A percentile compares a stretch with the other conserved stretches of the same genome.
Conservation (phyloP, 495 filamentous ascomycete genomes). For the Monascus purpureus region DNA sequence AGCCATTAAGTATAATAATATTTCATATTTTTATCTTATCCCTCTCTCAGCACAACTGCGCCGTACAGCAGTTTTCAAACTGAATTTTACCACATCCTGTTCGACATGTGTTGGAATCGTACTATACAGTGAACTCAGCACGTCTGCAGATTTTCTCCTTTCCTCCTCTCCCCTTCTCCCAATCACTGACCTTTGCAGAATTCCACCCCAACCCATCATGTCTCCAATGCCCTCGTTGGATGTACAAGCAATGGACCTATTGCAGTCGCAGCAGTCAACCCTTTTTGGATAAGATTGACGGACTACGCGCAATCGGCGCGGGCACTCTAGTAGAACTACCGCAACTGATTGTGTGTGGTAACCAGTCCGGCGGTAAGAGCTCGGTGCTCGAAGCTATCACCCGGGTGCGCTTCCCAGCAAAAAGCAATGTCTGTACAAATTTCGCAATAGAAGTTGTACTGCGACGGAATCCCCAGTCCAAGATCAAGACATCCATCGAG, state of each 20-base stretch:
- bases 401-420: conserved; percentile 51
- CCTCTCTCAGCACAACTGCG: too few species aligned
- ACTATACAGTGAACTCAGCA: too few species aligned
- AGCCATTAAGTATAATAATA: too few species aligned
- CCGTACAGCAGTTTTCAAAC: too few species aligned
- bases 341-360: conserved; percentile 60
- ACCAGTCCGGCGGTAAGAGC: conserved; percentile 60
- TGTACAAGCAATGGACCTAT: conserved; percentile 1
- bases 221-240: not conserved
- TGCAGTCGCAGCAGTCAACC: conserved; percentile 13
- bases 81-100: too few species aligned
- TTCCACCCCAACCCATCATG: too few species aligned
- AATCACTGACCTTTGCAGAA: too few species aligned
- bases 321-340: conserved; percentile 46
- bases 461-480: conserved; percentile 13
- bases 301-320: conserved; percentile 40
- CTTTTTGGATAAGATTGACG: conserved; percentile 44
- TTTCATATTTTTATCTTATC: too few species aligned
- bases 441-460: conserved; percentile 54
- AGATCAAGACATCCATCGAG: conserved; percentile 30
- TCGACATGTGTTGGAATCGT: too few species aligned
- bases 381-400: conserved; percentile 64
- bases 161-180: too few species aligned
- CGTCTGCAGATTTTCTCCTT: too few species aligned
- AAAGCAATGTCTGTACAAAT: conserved; percentile 49